phyloP scores from a whole-genome alignment of 495 filamentous ascomycete genomes.

The Hypoxylon perforatum region DNA sequence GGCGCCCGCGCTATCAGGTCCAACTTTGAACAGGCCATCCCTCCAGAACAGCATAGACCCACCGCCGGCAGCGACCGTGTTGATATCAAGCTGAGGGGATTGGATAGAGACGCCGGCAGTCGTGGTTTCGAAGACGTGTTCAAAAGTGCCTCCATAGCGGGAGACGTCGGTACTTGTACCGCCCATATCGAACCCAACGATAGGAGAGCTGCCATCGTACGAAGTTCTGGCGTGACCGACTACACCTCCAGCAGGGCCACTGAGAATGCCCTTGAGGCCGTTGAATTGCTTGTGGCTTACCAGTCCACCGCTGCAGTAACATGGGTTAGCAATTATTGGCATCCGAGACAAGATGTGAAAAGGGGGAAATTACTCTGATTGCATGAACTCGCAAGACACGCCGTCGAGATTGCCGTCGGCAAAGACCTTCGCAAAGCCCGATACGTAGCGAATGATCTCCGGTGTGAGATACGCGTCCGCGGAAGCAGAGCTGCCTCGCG shows the following conservation, averaged over 20 bases:
- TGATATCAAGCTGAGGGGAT: constrained; percentile 95
- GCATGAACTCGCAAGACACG: constrained; percentile 90
- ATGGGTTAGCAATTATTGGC: too few relatives aligned
- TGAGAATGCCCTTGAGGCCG: constrained; percentile 78
- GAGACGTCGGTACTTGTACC: constrained; percentile 97
- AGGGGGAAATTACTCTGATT: constrained; percentile 62
- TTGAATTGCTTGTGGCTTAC: constrained; percentile 81
- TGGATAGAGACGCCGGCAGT: constrained; percentile 96
- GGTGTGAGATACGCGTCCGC: constrained; percentile 97
- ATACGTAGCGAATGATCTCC: constrained; percentile 93
- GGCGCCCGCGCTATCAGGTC: constrained; percentile 35
- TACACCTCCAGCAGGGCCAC: constrained; percentile 83
- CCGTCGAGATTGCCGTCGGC: constrained; percentile 69
- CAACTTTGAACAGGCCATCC: constrained; percentile 36
- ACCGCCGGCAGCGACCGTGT: constrained; percentile 71
- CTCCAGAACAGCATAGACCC: constrained; percentile 45
- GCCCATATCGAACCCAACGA: constrained; percentile 97
- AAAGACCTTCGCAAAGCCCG: constrained; percentile 83
- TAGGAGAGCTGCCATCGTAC: constrained; percentile 89
- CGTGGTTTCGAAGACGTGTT: constrained; percentile 97
- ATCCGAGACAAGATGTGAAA: too few relatives aligned
- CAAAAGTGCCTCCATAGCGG: constrained; percentile 82
- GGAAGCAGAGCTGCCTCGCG: constrained; percentile 82
- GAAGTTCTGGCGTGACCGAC: constrained; percentile 95
- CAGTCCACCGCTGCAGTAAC: constrained; percentile 64